phyloP scores from a whole-genome alignment of 768 basidiomycete species.

The Mycena rosella region DNA sequence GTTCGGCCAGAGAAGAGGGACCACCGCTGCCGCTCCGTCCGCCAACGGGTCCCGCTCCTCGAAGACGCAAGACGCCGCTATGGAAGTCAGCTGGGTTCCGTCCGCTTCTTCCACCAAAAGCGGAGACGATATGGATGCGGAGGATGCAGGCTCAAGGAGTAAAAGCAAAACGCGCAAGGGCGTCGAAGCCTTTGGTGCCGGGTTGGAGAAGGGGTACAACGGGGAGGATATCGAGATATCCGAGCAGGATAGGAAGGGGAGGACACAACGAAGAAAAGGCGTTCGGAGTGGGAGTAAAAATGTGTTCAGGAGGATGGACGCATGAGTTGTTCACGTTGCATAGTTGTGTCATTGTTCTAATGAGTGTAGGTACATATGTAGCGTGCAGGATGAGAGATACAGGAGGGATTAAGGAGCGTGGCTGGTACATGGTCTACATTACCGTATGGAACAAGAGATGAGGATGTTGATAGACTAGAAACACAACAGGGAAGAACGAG shows the following conservation, averaged over 20 bases:
- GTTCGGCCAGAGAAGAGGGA: constrained; percentile 76
- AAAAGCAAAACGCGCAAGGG: constrained; percentile 64
- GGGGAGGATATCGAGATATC: constrained; percentile 61
- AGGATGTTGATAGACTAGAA: too few species aligned
- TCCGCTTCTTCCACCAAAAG: constrained; percentile 52
- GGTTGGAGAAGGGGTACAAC: constrained; percentile 85
- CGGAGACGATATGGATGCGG: constrained; percentile 48
- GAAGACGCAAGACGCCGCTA: constrained; percentile 44
- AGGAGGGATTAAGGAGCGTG: not conserved
- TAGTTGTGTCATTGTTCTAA: constrained; percentile 8
- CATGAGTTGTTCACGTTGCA: not conserved
- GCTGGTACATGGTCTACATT: not conserved
- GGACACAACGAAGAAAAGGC: constrained; percentile 81
- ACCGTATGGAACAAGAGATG: not conserved
- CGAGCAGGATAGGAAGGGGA: constrained; percentile 81
- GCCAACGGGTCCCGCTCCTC: constrained; percentile 37
- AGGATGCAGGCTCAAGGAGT: constrained; percentile 44
- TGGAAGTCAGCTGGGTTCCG: constrained; percentile 91
- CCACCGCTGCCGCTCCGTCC: constrained; percentile 36
- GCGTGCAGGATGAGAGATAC: not conserved
- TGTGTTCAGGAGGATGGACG: constrained; percentile 58
- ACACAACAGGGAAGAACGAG: too few species aligned
- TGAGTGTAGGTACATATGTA: constrained; percentile 10
- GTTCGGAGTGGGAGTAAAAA: constrained; percentile 94
- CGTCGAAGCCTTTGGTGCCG: constrained; percentile 86